Conservation (phyloP, 164 flowering plant genomes). For the Kingdonia uniflora region DNA sequence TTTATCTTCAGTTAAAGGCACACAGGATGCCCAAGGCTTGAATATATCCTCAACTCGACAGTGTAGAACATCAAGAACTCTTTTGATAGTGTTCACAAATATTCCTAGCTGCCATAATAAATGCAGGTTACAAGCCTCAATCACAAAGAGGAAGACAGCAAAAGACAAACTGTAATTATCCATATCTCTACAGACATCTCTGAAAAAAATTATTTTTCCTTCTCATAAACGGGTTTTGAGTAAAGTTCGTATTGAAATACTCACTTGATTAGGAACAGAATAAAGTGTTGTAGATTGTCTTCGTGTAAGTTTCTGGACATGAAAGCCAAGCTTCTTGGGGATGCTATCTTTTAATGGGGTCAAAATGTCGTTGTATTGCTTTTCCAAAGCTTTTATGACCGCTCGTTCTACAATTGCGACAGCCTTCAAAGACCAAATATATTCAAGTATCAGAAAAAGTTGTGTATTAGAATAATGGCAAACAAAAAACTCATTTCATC, state of each 20-base stretch:
- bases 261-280: conserved; percentile 64
- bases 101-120: conserved; percentile 53
- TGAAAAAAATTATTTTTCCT: no score
- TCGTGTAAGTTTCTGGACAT: conserved; percentile 83
- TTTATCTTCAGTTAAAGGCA: conserved; percentile 54
- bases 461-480: not conserved
- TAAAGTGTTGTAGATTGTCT: conserved; percentile 69
- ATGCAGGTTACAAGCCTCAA: no score
- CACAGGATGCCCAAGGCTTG: conserved; percentile 74
- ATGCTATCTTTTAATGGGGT: conserved; percentile 83
- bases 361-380: conserved; percentile 70
- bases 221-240: no score
- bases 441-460: no score
- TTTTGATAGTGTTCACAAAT: conserved; percentile 74
- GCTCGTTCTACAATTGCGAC: conserved; percentile 74
- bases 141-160: no score
- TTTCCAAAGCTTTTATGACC: conserved; percentile 73
- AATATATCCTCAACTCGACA: conserved; percentile 62
- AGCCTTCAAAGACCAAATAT: conserved; percentile 38
- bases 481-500: no score
- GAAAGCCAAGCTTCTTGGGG: conserved; percentile 76
- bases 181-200: no score
- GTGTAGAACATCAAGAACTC: conserved; percentile 83
- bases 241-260: no score
- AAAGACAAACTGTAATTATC: no score